Conservation (phyloP, 495 filamentous ascomycete species). For the Penicillium pancosmium region DNA sequence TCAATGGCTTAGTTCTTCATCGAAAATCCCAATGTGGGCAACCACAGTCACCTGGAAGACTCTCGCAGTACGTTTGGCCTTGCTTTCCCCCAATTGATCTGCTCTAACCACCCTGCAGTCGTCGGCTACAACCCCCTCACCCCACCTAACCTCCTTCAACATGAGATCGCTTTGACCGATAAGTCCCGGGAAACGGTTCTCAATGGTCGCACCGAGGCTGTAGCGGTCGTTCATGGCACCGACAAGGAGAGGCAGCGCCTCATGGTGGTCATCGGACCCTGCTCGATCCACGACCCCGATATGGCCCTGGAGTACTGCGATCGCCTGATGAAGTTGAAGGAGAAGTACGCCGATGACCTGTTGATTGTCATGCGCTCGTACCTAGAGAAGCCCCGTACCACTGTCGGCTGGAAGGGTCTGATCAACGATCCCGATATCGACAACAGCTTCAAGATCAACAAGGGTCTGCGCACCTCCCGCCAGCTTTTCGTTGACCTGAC, state of each 20-base stretch:
- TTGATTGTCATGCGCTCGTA: constrained; percentile 98
- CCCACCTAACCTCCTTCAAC: constrained; percentile 91
- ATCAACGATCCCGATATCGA: constrained; percentile 99
- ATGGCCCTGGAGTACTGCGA: constrained; percentile 95
- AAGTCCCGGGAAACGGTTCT: constrained; percentile 81
- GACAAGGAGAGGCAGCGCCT: constrained; percentile 73
- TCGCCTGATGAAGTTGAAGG: constrained; percentile 75
- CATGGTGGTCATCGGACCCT: constrained; percentile 92
- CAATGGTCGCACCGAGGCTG: constrained; percentile 77
- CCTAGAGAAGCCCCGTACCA: constrained; percentile 98
- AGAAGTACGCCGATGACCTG: constrained; percentile 87
- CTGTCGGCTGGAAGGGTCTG: constrained; percentile 98
- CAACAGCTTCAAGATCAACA: constrained; percentile 98
- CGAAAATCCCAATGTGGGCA: constrained; percentile 86
- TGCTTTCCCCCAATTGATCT: constrained; percentile 1
- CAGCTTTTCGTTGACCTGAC: constrained; percentile 96
- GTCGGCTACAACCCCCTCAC: constrained; percentile 91
- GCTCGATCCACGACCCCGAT: constrained; percentile 94
- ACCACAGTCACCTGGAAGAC: constrained; percentile 79
- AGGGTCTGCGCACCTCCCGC: constrained; percentile 83
- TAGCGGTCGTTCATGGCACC: constrained; percentile 74
- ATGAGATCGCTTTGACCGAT: constrained; percentile 83
- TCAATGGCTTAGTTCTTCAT: constrained; percentile 69
- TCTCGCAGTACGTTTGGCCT: constrained; percentile 72
- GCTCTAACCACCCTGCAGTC: constrained; percentile 53